Evolutionary conservation across 202 grass and related monocot species (phyloP).

Genomic region (Dendrocalamus latiflorus): DNA sequence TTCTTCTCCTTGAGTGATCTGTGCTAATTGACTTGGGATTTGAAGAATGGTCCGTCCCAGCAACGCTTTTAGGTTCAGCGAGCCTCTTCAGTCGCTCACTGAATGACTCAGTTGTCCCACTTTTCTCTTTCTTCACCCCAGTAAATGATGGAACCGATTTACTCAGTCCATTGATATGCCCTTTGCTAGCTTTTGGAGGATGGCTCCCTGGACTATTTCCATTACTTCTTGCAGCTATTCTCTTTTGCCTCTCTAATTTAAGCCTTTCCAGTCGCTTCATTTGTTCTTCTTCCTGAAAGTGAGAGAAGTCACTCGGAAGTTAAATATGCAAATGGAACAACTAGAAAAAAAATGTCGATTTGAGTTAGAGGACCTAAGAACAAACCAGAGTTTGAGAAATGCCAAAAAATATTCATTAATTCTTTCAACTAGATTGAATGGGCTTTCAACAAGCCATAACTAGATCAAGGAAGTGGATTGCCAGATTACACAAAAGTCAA

Average conservation of each 20-base stretch:
- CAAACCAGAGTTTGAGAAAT: not conserved
- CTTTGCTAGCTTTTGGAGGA: conserved; percentile 40
- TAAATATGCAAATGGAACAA: conserved; percentile 9
- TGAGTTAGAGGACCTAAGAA: not conserved
- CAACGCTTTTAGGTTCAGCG: conserved; percentile 55
- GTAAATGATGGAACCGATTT: conserved; percentile 65
- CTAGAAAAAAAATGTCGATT: not conserved
- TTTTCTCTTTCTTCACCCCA: conserved; percentile 68
- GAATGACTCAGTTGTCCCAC: conserved; percentile 40
- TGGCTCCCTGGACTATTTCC: conserved; percentile 28
- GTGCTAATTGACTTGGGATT: conserved; percentile 1
- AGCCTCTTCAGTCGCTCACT: conserved; percentile 54
- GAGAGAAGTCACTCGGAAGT: not conserved
- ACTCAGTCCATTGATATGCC: conserved; percentile 43
- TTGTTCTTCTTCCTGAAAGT: conserved; percentile 83
- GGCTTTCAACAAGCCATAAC: not conserved
- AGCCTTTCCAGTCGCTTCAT: conserved; percentile 78
- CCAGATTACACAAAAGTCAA: not conserved
- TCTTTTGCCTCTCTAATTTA: conserved; percentile 92
- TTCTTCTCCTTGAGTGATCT: conserved; percentile 42
- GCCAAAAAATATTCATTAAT: not conserved
- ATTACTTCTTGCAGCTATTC: conserved; percentile 64
- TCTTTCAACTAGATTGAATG: not conserved
- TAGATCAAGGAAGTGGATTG: not conserved
- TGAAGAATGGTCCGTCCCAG: conserved; percentile 15